Evolutionary conservation across 2,329 filamentous ascomycete genomes (phyloP), one percentile per base, ranked within the genome.

Genomic region (Scytalidium sp.): DNA sequence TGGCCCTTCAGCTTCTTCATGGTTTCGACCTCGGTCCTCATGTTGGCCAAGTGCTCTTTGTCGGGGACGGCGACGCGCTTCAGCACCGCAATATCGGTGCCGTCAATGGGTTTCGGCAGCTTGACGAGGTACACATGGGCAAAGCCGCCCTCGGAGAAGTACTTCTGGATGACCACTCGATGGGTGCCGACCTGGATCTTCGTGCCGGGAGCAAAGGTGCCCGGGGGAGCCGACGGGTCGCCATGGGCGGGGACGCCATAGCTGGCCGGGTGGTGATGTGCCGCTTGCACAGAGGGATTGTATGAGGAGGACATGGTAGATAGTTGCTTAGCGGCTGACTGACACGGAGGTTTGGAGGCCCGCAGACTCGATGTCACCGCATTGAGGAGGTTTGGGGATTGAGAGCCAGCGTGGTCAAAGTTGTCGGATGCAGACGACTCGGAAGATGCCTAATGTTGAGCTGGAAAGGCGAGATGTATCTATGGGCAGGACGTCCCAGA

Each of bases 1-100:
- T 97, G 94, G 50, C 94, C 94, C 76, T 96, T 96, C 62, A 99
- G 80, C 71, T 94, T 92, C 84, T 99, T 99, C 94, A 99, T 99
- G 13, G 94, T 99, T 75, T 99, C 94, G 60, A 99, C 94, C 77
- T 99, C 94, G 59, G 86, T 97, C 69, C 94, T 85, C 94, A 99
- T 97, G 70, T 89, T 92, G 55, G 90, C 88, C 72, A 99, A 77
- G 51, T 93, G 84, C 57, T 96, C 89, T 78, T 96, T 97, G 72
- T 99, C 94, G 25, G 94, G 91, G 46, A 97, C 94, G 29, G 94
- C 94, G 51, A 99, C 94, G 65, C 94, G 81, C 78, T 99, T 67
- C 50, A 67, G 50, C 7, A 67, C 56, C 4, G 65, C 65, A 48
- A 66, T 66, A 47, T 67, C 64, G n/a, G 65, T 66, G 29, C 65